These are phyloP conservation scores for Pharus latifolius DNA, from an alignment of 176 grass and related monocot genomes.

Conservation along the genomic window DNA sequence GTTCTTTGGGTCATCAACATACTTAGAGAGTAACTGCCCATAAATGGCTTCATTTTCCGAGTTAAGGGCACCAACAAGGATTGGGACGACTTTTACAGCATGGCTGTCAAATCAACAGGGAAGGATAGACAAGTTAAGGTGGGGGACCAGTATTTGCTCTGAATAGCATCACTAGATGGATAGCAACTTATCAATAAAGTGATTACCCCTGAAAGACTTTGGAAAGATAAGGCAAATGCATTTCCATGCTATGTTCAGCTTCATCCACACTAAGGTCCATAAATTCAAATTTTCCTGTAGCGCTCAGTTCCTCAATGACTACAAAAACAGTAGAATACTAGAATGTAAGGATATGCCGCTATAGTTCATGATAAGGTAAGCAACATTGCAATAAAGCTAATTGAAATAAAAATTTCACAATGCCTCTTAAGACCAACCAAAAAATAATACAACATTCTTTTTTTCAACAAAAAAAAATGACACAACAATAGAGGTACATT, in stretches of 20 bases:
- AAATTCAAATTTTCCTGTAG: conserved; percentile 82
- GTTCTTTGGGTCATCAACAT: conserved; percentile 83
- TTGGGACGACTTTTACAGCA: conserved; percentile 81
- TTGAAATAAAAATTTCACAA: not conserved
- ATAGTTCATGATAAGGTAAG: conserved; percentile 11
- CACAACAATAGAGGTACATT: not conserved
- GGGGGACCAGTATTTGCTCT: not conserved
- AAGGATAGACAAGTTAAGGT: not conserved
- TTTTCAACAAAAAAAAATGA: not conserved
- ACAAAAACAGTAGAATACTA: conserved; percentile 37
- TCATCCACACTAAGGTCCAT: conserved; percentile 98
- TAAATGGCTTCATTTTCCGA: conserved; percentile 79
- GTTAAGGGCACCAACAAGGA: conserved; percentile 81
- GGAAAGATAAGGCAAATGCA: conserved; percentile 96
- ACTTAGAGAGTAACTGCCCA: conserved; percentile 71
- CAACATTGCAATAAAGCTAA: not conserved
- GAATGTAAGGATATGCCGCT: not conserved
- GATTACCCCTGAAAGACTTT: conserved; percentile 93
- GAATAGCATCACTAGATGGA: not conserved
- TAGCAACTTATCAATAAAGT: not conserved
- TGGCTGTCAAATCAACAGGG: conserved; percentile 42
- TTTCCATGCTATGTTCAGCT: conserved; percentile 99
- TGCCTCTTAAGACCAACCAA: not conserved
- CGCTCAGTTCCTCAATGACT: conserved; percentile 69
- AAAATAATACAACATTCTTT: not conserved